These are phyloP conservation scores for Cucurbita maxima DNA, from an alignment of 306 rosid species.

Conservation along the genomic window DNA sequence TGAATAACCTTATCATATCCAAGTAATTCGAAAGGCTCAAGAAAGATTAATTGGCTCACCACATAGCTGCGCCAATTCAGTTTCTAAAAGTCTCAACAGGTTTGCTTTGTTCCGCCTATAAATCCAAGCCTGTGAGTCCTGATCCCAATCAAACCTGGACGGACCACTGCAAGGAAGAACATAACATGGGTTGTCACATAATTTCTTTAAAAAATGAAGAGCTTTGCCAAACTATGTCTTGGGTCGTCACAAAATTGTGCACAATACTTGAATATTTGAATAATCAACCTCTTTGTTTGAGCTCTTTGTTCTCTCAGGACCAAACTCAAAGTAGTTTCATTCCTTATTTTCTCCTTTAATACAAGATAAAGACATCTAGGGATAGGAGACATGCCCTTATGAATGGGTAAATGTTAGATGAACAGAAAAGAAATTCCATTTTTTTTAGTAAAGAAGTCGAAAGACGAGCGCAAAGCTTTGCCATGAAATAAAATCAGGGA, in stretches of 20 bases:
- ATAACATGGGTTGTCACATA: background rate
- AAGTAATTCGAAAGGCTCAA: slow-evolving; percentile 15
- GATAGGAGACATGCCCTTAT: background rate
- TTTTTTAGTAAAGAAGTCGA: background rate
- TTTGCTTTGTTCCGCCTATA: slow-evolving; percentile 62
- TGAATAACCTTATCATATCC: background rate
- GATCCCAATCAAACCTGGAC: slow-evolving; percentile 83
- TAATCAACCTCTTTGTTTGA: background rate
- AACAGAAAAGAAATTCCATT: background rate
- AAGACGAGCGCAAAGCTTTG: background rate
- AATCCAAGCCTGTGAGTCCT: slow-evolving; percentile 46
- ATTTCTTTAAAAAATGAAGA: no score
- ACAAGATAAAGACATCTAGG: background rate
- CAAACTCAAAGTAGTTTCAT: background rate
- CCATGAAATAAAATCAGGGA: background rate
- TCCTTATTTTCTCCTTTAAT: background rate
- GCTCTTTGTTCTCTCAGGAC: background rate
- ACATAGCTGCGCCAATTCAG: slow-evolving; percentile 53
- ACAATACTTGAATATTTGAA: background rate
- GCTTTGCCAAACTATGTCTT: no score
- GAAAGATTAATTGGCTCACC: slow-evolving; percentile 54
- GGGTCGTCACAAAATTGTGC: background rate
- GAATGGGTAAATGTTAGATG: background rate
- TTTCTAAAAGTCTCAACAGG: slow-evolving; percentile 36
- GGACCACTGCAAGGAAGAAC: slow-evolving; percentile 53